Evolutionary conservation across 1,284 basidiomycete genomes (phyloP).

Genomic region (Amylostereum areolatum): DNA sequence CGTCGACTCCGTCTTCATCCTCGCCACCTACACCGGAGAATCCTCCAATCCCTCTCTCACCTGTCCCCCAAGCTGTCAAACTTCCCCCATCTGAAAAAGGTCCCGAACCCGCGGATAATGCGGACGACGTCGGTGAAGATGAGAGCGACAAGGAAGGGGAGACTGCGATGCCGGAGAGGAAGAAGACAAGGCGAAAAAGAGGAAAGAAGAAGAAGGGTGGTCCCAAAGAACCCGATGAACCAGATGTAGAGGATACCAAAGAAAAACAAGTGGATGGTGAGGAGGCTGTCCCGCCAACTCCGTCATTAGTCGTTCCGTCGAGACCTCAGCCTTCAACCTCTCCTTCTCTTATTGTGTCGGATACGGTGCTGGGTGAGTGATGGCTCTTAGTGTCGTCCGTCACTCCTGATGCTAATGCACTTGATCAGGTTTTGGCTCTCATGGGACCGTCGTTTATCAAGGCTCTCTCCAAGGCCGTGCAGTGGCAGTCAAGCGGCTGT

Average conservation of each 20-base stretch:
- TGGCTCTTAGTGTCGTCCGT: background rate
- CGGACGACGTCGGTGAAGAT: slow-evolving; percentile 37
- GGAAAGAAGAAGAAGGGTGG: slow-evolving; percentile 43
- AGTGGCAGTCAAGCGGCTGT: slow-evolving; percentile 93
- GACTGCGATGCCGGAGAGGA: slow-evolving; percentile 40
- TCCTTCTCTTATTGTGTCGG: slow-evolving; percentile 60
- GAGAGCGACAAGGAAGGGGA: slow-evolving; percentile 60
- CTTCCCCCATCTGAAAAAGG: background rate
- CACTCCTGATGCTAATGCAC: slow-evolving; percentile 1
- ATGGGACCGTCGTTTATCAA: slow-evolving; percentile 92
- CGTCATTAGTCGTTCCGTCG: slow-evolving; percentile 20
- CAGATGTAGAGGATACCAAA: slow-evolving; percentile 24
- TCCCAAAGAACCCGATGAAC: slow-evolving; percentile 13
- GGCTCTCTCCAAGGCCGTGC: slow-evolving; percentile 94
- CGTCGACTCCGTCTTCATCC: background rate
- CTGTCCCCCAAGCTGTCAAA: no score
- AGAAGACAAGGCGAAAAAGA: slow-evolving; percentile 30
- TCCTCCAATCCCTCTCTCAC: background rate
- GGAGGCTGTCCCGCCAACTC: slow-evolving; percentile 7
- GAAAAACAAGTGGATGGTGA: slow-evolving; percentile 8
- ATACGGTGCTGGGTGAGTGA: slow-evolving; percentile 68
- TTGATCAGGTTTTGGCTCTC: slow-evolving; percentile 87
- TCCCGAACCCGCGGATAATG: background rate
- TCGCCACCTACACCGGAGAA: background rate
- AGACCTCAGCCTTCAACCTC: slow-evolving; percentile 23